A percentile compares a stretch with the other conserved stretches of the same genome.
phyloP scores from a whole-genome alignment of 257 asterid species.

The Avicennia marina region DNA sequence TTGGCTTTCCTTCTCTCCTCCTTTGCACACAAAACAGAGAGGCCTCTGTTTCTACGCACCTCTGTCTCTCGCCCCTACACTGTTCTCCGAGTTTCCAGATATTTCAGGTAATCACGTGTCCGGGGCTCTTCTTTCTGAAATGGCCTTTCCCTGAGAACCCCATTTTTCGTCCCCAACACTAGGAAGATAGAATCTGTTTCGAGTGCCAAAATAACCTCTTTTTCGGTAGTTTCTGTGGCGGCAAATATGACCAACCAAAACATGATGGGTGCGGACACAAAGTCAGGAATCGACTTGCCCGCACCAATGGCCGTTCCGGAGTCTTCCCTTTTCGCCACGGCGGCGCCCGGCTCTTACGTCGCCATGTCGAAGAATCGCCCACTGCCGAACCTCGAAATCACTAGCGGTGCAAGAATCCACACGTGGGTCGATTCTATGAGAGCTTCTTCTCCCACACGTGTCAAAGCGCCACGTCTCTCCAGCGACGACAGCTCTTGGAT shows the following conservation, averaged over 20 bases:
- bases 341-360: slow-evolving; percentile 54
- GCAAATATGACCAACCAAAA: slow-evolving; percentile 53
- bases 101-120: too few species aligned
- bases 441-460: slow-evolving; percentile 86
- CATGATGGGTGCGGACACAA: slow-evolving; percentile 51
- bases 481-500: slow-evolving; percentile 54
- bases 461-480: slow-evolving; percentile 36
- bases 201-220: too few species aligned
- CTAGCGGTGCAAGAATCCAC: slow-evolving; percentile 46
- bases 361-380: slow-evolving; percentile 58
- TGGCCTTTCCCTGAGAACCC: too few species aligned
- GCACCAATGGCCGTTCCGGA: slow-evolving; percentile 47
- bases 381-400: slow-evolving; percentile 53
- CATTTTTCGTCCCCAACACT: too few species aligned
- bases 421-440: slow-evolving; percentile 92
- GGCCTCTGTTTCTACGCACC: too few species aligned
- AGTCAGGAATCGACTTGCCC: slow-evolving; percentile 38
- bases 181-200: too few species aligned
- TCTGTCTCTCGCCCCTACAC: too few species aligned
- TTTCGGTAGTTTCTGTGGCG: not conserved
- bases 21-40: too few species aligned
- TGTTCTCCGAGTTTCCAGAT: too few species aligned
- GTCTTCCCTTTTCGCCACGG: slow-evolving; percentile 38
- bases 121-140: too few species aligned
- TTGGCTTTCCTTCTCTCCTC: too few species aligned